phyloP scores from a whole-genome alignment of 495 filamentous ascomycete species.

The Cercophora sp. region DNA sequence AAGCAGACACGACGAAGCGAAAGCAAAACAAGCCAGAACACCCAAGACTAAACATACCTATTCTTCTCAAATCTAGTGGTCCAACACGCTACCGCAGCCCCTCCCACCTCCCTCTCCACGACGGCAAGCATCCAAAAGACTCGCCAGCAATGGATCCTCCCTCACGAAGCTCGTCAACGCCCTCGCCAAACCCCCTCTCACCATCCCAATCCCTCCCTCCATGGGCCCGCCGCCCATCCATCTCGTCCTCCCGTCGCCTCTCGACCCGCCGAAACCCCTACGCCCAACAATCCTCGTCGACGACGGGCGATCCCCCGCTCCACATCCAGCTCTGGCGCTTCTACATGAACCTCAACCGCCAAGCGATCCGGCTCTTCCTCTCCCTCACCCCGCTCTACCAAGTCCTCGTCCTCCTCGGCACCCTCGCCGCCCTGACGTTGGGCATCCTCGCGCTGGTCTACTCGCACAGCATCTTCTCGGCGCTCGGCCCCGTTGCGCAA shows the following conservation, averaged over 20 bases:
- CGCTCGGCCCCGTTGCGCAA: slow-evolving; percentile 64
- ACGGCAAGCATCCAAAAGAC: too few relatives aligned
- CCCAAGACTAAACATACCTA: too few relatives aligned
- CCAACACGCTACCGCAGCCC: too few relatives aligned
- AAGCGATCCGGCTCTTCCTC: slow-evolving; percentile 28
- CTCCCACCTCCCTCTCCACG: slow-evolving; percentile 12
- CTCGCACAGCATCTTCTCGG: slow-evolving; percentile 70
- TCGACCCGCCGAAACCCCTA: slow-evolving; percentile 18
- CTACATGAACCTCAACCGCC: slow-evolving; percentile 15
- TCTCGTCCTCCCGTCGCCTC: slow-evolving; percentile 10
- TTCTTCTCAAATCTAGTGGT: too few relatives aligned
- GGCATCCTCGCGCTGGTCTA: slow-evolving; percentile 63
- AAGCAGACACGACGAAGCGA: not conserved
- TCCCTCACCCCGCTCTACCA: slow-evolving; percentile 58
- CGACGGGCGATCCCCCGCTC: not conserved
- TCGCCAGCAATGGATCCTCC: slow-evolving; percentile 14
- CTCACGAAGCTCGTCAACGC: slow-evolving; percentile 4
- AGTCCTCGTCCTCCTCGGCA: slow-evolving; percentile 50
- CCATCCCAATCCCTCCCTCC: slow-evolving; percentile 1
- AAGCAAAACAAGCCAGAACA: too few relatives aligned
- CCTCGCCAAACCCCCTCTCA: not conserved
- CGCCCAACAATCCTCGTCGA: slow-evolving; percentile 3
- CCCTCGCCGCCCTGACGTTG: slow-evolving; percentile 47
- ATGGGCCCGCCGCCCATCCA: slow-evolving; percentile 1
- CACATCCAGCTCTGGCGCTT: slow-evolving; percentile 17